Evolutionary conservation across 495 filamentous ascomycete species (phyloP).

Genomic region (Hypoxylon fragiforme): DNA sequence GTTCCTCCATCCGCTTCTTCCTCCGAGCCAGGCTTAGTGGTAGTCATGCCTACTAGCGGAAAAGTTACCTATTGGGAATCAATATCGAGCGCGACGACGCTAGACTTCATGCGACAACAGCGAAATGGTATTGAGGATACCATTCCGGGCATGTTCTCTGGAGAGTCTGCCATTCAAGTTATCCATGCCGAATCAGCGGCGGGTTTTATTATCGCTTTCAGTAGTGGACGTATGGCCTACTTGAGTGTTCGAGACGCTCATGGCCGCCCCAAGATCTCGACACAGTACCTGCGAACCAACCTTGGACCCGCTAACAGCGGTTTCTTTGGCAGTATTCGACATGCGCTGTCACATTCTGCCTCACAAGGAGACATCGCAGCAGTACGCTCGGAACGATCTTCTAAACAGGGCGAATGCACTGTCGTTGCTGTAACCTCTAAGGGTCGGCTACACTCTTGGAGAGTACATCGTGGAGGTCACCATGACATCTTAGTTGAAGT

Average conservation of each 20-base stretch:
- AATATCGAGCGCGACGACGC: conserved; percentile 76
- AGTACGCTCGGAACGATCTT: conserved; percentile 67
- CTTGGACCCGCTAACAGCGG: conserved; percentile 56
- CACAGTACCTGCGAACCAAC: conserved; percentile 69
- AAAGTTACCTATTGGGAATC: conserved; percentile 95
- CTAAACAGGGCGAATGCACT: conserved; percentile 80
- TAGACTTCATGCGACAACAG: conserved; percentile 75
- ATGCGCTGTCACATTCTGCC: conserved; percentile 64
- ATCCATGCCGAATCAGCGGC: conserved; percentile 78
- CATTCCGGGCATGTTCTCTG: conserved; percentile 71
- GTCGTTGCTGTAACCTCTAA: conserved; percentile 74
- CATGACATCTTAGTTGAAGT: conserved; percentile 56
- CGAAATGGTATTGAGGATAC: conserved; percentile 74
- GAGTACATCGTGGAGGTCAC: conserved; percentile 79
- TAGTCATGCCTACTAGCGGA: conserved; percentile 79
- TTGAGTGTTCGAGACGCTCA: conserved; percentile 81
- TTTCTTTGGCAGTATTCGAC: conserved; percentile 76
- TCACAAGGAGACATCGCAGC: conserved; percentile 77
- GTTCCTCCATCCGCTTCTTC: conserved; percentile 72
- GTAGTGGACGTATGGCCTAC: conserved; percentile 81
- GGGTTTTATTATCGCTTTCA: conserved; percentile 81
- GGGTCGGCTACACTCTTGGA: conserved; percentile 81
- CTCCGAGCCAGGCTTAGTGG: conserved; percentile 77
- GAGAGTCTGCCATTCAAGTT: conserved; percentile 75
- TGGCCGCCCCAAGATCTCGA: conserved; percentile 76